A percentile compares a stretch with the other conserved stretches of the same genome.
Conservation (phyloP, 495 filamentous ascomycete species). For the Arthonia radiata region DNA sequence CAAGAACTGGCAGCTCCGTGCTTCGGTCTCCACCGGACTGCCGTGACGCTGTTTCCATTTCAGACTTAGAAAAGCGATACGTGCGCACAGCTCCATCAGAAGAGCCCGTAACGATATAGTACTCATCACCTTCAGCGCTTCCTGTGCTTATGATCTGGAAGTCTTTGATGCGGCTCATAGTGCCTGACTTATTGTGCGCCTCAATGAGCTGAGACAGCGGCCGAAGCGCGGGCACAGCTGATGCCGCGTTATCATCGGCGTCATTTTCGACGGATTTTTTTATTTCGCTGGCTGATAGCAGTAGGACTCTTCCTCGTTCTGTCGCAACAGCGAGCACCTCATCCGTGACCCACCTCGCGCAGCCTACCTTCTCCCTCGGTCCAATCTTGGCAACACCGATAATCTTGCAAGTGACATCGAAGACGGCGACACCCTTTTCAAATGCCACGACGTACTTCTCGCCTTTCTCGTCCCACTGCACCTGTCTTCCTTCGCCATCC, state of each 20-base stretch:
- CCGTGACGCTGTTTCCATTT: constrained; percentile 9
- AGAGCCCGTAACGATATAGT: constrained; percentile 46
- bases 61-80: constrained; percentile 30
- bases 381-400: background rate
- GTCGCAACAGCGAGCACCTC: too few relatives aligned
- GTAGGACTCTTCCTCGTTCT: too few relatives aligned
- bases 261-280: too few relatives aligned
- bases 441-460: constrained; percentile 79
- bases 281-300: too few relatives aligned
- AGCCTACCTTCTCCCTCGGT: too few relatives aligned
- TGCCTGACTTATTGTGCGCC: too few relatives aligned
- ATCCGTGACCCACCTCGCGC: too few relatives aligned
- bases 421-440: constrained; percentile 55
- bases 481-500: constrained; percentile 69
- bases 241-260: too few relatives aligned
- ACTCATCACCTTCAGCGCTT: constrained; percentile 12
- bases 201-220: too few relatives aligned
- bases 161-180: constrained; percentile 62
- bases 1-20: constrained; percentile 26
- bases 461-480: constrained; percentile 54
- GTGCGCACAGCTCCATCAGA: constrained; percentile 63
- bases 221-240: too few relatives aligned
- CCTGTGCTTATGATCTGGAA: constrained; percentile 36
- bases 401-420: background rate
- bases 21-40: background rate